A percentile compares a stretch with the other conserved stretches of the same genome.
Conservation (phyloP, 768 basidiomycete species). For the Tylopilus cervinicoccineus region DNA sequence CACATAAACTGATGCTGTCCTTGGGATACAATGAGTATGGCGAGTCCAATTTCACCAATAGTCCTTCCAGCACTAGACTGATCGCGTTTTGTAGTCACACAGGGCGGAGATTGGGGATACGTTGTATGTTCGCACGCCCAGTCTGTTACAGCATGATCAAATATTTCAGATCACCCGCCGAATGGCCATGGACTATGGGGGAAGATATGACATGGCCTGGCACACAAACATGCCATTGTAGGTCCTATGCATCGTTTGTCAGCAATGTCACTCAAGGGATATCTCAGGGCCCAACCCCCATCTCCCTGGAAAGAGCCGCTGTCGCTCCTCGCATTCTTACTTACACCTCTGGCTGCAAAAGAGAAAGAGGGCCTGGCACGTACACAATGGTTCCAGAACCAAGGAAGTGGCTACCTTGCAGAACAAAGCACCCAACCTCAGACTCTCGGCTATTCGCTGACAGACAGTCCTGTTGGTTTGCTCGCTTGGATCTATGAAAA, state of each 20-base stretch:
- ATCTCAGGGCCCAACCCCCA: constrained; percentile 23
- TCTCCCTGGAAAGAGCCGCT: constrained; percentile 28
- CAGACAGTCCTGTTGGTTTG: constrained; percentile 53
- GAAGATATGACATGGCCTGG: constrained; percentile 45
- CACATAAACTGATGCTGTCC: constrained; percentile 46
- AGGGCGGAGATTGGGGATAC: constrained; percentile 48
- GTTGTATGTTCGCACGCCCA: constrained; percentile 22
- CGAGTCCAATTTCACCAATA: constrained; percentile 4
- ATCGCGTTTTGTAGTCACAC: constrained; percentile 33
- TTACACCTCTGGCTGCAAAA: constrained; percentile 22
- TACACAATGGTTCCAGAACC: constrained; percentile 11
- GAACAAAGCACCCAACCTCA: constrained; percentile 44
- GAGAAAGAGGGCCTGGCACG: constrained; percentile 25
- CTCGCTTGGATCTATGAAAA: constrained; percentile 53
- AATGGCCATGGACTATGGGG: constrained; percentile 36
- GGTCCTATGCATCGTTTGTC: no score
- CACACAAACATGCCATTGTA: constrained; percentile 48
- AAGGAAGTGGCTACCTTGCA: constrained; percentile 29
- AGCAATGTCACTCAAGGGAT: not conserved
- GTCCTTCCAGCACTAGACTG: not conserved
- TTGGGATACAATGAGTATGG: constrained; percentile 50
- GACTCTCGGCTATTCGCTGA: constrained; percentile 47
- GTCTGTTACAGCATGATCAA: not conserved
- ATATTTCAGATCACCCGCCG: constrained; percentile 31
- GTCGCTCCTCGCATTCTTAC: constrained; percentile 21